Evolutionary conservation across 768 basidiomycete genomes (phyloP).

Genomic region (Boletellus emodensis): DNA sequence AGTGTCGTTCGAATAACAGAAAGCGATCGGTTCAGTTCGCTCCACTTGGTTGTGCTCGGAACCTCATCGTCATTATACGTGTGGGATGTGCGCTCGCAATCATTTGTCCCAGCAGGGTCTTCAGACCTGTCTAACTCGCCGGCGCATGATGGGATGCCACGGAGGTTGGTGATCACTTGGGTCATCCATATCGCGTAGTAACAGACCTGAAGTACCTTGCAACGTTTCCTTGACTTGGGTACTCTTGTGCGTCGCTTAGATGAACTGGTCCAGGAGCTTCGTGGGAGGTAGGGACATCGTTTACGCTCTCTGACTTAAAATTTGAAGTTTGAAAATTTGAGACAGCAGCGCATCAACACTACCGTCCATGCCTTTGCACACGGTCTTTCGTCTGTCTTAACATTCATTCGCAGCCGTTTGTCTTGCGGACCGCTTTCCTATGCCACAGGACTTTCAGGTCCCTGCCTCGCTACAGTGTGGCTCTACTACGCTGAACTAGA

Average conservation of each 20-base stretch:
- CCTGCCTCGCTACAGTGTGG: slow-evolving; percentile 43
- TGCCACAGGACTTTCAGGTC: slow-evolving; percentile 12
- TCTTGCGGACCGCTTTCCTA: slow-evolving; percentile 37
- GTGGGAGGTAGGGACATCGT: slow-evolving; percentile 40
- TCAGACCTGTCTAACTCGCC: slow-evolving; percentile 36
- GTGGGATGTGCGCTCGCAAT: slow-evolving; percentile 57
- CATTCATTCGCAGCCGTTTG: slow-evolving; percentile 47
- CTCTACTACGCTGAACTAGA: slow-evolving; percentile 48
- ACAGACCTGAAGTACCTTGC: slow-evolving; percentile 43
- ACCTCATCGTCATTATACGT: slow-evolving; percentile 61
- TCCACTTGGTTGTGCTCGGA: slow-evolving; percentile 59
- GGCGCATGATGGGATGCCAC: slow-evolving; percentile 51
- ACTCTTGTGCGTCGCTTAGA: slow-evolving; percentile 66
- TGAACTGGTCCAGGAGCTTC: slow-evolving; percentile 42
- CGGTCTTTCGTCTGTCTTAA: slow-evolving; percentile 52
- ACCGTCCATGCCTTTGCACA: slow-evolving; percentile 67
- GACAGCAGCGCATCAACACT: slow-evolving; percentile 45
- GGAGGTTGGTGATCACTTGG: slow-evolving; percentile 42
- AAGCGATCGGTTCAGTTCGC: slow-evolving; percentile 46
- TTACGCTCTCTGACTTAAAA: background rate
- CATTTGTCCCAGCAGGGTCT: slow-evolving; percentile 48
- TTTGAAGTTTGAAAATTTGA: slow-evolving; percentile 20
- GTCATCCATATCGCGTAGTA: background rate
- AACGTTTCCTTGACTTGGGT: slow-evolving; percentile 66
- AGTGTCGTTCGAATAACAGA: slow-evolving; percentile 44